Conservation (phyloP, 2,329 filamentous ascomycete genomes). For the Colletotrichum chlorophyti region DNA sequence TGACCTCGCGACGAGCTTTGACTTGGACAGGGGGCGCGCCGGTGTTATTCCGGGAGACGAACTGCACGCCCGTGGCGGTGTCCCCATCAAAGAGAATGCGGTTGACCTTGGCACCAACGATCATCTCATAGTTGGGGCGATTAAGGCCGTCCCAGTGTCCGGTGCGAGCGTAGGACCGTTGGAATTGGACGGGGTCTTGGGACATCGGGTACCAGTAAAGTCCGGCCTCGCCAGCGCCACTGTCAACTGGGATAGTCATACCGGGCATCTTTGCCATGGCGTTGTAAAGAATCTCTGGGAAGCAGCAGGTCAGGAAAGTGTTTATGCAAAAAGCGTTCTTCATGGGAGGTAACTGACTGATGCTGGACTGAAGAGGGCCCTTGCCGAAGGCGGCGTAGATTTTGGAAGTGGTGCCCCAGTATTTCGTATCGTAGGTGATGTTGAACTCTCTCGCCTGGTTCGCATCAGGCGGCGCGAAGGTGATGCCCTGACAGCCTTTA, state of each 20-base stretch:
- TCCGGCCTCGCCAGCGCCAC: conserved; percentile 34
- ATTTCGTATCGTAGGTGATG: conserved; percentile 31
- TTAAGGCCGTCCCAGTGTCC: conserved; percentile 34
- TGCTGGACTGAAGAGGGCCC: conserved; percentile 18
- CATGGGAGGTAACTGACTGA: conserved; percentile 26
- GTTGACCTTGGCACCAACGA: conserved; percentile 33
- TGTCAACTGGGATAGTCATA: conserved; percentile 33
- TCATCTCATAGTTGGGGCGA: conserved; percentile 35
- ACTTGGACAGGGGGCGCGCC: conserved; percentile 30
- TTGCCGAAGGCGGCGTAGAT: conserved; percentile 30
- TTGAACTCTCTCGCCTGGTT: conserved; percentile 29
- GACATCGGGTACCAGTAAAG: conserved; percentile 37
- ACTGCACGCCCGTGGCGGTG: conserved; percentile 36
- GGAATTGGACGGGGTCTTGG: conserved; percentile 30
- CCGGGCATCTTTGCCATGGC: conserved; percentile 36
- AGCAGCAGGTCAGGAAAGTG: not conserved
- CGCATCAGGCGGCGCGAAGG: conserved; percentile 29
- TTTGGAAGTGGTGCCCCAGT: conserved; percentile 31
- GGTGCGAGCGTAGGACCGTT: conserved; percentile 36
- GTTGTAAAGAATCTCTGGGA: conserved; percentile 31
- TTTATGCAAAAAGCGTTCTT: too few relatives aligned
- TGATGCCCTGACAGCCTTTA: conserved; percentile 21
- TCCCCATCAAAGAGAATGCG: conserved; percentile 32
- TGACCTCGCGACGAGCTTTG: conserved; percentile 41
- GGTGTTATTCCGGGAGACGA: conserved; percentile 33